Base-by-base conservation (phyloP, 1,284 basidiomycete genomes). In the Bondarzewia mesenterica region DNA sequence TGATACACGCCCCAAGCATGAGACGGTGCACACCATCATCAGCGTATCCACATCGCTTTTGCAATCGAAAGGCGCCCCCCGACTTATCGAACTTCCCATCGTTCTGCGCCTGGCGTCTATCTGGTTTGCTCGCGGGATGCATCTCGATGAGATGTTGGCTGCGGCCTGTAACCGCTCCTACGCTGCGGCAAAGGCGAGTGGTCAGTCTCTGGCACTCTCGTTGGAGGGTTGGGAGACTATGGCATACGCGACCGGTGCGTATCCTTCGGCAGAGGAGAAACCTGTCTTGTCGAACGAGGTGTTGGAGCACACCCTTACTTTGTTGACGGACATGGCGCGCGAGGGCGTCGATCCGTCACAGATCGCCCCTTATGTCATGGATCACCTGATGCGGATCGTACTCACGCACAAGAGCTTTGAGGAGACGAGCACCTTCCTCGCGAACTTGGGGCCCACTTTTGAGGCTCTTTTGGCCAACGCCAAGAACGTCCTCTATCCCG, bases 171-270 rank as follows among this genome's bases (percentile, higher is more conserved):
- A 69, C 21, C 54, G 57, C 22, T 54, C 60, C 7, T 73, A 67
- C 50, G 55, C 57, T 25, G 53, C 58, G 29, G 52, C 61, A 26
- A 56, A 54, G 46, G 55, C 54, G 18, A 52, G 44, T 26, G 61
- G 60, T 12, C 44, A 54, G 12, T 42, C 57, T 26, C 21, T 36
- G 12, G 23, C 27, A 7, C 59, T 68, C n/a, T 46, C 53, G 8
- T 15, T 47, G 2, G 41, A 53, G 16, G 65, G 66, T 23, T 60
- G 66, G 53, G 64, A 69, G 41, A 51, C 54, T 0, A 46, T 69
- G 15, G 46, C 68, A 21, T 48, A 61, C 20, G 57, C 60, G 53
- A 47, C 49, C 22, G 21, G 23, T n/a, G n/a, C n/a, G n/a, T n/a
- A n/a, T n/a, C n/a, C n/a, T n/a, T n/a, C n/a, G n/a, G n/a, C n/a